Conservation (phyloP, 2,329 filamentous ascomycete genomes). For the Ophiostoma perfectum region DNA sequence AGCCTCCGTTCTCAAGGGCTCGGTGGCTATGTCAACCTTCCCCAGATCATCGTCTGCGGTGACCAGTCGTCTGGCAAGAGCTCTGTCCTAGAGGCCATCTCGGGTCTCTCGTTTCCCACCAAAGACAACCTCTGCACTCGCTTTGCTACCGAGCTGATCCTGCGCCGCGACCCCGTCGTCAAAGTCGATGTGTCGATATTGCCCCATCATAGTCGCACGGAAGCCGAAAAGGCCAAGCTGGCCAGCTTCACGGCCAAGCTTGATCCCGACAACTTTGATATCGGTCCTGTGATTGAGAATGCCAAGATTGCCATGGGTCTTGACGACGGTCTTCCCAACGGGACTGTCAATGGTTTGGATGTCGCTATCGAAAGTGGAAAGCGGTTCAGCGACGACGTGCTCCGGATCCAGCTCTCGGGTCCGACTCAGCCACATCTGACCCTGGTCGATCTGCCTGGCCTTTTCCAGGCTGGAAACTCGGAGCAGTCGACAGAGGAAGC, state of each 20-base stretch:
- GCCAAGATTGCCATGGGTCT: not conserved
- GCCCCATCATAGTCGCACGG: not conserved
- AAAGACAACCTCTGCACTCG: slow-evolving; percentile 44
- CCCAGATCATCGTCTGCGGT: slow-evolving; percentile 53
- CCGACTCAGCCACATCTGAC: not conserved
- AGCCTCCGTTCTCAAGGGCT: slow-evolving; percentile 36
- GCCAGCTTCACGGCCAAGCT: not conserved
- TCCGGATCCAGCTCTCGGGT: not conserved
- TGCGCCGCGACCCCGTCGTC: not conserved
- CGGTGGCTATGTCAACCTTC: slow-evolving; percentile 38
- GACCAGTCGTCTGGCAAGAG: slow-evolving; percentile 60
- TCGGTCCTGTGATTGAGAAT: not conserved
- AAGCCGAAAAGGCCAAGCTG: not conserved
- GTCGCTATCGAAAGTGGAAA: not conserved
- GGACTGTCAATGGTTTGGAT: too few relatives aligned
- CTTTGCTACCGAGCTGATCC: not conserved
- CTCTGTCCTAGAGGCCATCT: slow-evolving; percentile 60
- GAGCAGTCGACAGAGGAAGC: not conserved
- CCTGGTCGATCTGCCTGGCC: not conserved
- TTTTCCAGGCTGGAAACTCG: not conserved
- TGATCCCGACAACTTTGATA: not conserved
- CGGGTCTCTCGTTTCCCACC: slow-evolving; percentile 54
- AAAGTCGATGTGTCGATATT: not conserved
- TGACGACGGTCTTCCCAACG: not conserved
- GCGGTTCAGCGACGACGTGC: not conserved